Conservation (phyloP, 768 basidiomycete species). For the Calvatia gigantea region DNA sequence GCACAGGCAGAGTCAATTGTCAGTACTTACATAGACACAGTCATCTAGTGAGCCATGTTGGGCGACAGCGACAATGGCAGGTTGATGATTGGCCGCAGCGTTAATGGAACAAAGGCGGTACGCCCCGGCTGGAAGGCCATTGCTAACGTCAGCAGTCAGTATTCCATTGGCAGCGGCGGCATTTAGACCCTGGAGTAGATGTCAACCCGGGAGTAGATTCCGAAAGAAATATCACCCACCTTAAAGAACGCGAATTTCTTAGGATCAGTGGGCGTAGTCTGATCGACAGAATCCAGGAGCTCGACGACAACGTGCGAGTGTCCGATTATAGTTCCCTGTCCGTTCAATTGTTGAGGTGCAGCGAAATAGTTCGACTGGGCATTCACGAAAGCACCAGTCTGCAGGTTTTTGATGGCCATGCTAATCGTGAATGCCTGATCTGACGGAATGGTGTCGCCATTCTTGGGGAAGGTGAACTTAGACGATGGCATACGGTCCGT, state of each 20-base stretch:
- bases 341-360: constrained; percentile 54
- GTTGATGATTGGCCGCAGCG: constrained; percentile 51
- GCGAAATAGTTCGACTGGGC: constrained; percentile 50
- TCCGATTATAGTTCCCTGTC: constrained; percentile 47
- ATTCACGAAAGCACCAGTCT: constrained; percentile 57
- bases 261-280: constrained; percentile 46
- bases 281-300: constrained; percentile 35
- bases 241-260: constrained; percentile 58
- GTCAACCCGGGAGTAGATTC: background rate
- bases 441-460: constrained; percentile 34
- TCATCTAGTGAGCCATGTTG: constrained; percentile 60
- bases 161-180: constrained; percentile 38
- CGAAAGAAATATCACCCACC: constrained; percentile 7
- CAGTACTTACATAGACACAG: constrained; percentile 50
- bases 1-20: background rate
- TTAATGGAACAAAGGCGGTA: constrained; percentile 58
- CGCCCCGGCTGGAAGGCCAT: constrained; percentile 49
- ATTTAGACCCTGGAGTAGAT: constrained; percentile 29
- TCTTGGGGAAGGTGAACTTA: constrained; percentile 41
- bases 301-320: constrained; percentile 62
- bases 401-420: constrained; percentile 42
- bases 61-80: constrained; percentile 48
- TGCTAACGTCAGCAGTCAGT: constrained; percentile 40
- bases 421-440: constrained; percentile 43
- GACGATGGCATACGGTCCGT: constrained; percentile 39